Evolutionary conservation across 2,329 filamentous ascomycete genomes (phyloP), one percentile per base, ranked within the genome.

Genomic region (Fusarium lyarnte): DNA sequence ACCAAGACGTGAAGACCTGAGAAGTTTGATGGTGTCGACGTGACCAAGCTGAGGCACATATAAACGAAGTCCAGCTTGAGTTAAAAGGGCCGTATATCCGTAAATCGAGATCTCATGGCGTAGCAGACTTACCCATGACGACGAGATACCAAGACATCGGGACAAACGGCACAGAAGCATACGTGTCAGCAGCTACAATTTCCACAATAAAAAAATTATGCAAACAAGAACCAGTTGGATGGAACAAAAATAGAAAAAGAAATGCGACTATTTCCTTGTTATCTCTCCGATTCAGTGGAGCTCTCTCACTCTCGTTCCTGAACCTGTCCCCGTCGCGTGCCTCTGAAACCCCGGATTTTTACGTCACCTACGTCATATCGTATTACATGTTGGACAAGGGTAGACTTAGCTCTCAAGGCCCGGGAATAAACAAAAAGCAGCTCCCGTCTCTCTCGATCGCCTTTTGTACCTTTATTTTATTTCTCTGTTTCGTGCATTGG

Each of bases 341-440:
- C 14, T 6, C 6, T 71, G 68, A 55, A 47, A 46, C 70, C 70
- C 70, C 70, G 33, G 49, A 58, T 63, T 73, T 70, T 36, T 66
- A 67, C 61, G 61, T 63, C 57, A 73, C 61, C 38, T 54, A 70
- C 70, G 70, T 73, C 70, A 73, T 71, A 36, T 38, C 43, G 21
- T 21, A 35, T 45, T 68, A 58, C 65, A 58, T 3, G n/a, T 21
- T 33, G 31, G 31, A 36, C 53, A 68, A 47, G n/a, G 61, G 63
- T 47, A n/a, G n/a, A n/a, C n/a, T n/a, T n/a, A 63, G 31, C 54
- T 58, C 19, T 17, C 43, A 43, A 52, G 36, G 13, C 39, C 25
- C 43, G 36, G 57, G 59, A 73, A 23, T 58, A 70, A 66, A 33
- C 58, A 73, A 61, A 42, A 64, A 23, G 51, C 43, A 39, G 45